A percentile compares a stretch with the other conserved stretches of the same genome.
These are phyloP conservation scores for Cercospora berteroae DNA, from an alignment of 2,329 filamentous ascomycete species.

Conservation along the genomic window DNA sequence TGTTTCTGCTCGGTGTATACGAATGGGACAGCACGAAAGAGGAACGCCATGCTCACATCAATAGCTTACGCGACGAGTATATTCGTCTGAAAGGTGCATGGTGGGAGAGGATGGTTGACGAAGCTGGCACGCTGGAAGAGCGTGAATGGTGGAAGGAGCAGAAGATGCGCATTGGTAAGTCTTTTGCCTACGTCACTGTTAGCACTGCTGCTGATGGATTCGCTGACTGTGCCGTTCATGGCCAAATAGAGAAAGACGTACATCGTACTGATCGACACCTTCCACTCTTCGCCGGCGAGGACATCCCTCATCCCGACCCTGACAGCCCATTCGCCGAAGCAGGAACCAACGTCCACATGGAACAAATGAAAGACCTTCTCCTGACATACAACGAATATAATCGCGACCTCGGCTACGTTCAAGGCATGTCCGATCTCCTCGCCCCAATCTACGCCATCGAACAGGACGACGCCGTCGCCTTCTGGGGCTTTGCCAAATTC, in stretches of 20 bases:
- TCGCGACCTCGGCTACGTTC: conserved; percentile 89
- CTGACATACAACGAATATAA: conserved; percentile 99
- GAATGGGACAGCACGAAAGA: conserved; percentile 88
- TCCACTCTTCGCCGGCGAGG: conserved; percentile 92
- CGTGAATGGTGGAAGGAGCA: conserved; percentile 98
- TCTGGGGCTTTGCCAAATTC: conserved; percentile 93
- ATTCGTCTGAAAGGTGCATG: conserved; percentile 89
- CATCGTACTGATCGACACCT: conserved; percentile 94
- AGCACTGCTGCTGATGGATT: conserved; percentile 27
- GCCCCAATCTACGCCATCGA: conserved; percentile 95
- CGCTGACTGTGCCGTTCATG: conserved; percentile 50
- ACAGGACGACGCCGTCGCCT: conserved; percentile 94
- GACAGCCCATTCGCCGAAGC: conserved; percentile 89
- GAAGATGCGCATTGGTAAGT: conserved; percentile 82
- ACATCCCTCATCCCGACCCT: conserved; percentile 93
- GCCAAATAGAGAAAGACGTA: conserved; percentile 85
- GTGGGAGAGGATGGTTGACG: conserved; percentile 91
- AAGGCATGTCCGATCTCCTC: conserved; percentile 96
- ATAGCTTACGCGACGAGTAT: conserved; percentile 87
- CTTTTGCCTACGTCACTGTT: conserved; percentile 14
- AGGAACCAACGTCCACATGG: conserved; percentile 94
- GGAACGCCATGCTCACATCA: conserved; percentile 78
- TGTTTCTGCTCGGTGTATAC: conserved; percentile 87
- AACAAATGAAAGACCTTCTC: conserved; percentile 99
- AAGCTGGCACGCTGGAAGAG: conserved; percentile 73